Base-by-base conservation (phyloP, 139 green algal species). In the Limnomonas spitsbergensis region DNA sequence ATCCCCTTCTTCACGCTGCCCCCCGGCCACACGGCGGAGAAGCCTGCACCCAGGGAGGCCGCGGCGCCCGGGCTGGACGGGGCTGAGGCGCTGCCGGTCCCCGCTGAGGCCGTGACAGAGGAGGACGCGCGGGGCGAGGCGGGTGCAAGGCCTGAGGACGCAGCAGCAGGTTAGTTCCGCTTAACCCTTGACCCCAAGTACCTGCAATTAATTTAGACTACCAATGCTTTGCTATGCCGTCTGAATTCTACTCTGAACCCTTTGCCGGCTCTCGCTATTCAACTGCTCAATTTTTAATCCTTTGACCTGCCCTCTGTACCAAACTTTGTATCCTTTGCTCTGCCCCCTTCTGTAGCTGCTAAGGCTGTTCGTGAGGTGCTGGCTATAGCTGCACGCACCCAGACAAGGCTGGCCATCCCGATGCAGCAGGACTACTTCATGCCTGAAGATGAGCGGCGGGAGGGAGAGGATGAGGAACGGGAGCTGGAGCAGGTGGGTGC, bases 1-100 rank as follows among this genome's bases (percentile, higher is more conserved):
- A 92, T 99, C 40, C 96, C 96, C 39, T 99, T 94, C 89, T 99
- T 98, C 85, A 91, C 85, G 2, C 87, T 96, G 38, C 96, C 96
- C 2, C 91, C 92, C 0, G 90, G 85, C 69, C 84, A 94, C 84
- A 84, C 71, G 1, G 84, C 91, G 2, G 84, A 83, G 39, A 39
- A 73, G 29, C 34, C 6, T 29, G 61, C 39, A 36, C 73, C 29
- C 26, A 72, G 39, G 27, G 31, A 38, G 47, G 69, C 40, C 32
- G 54, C 34, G 1, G 76, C 29, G 24, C 29, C 52, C 35, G 74
- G 54, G 6, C 4, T 38, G 66, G 40, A 56, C 3, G 66, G 6
- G 7, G 69, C 32, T n/a, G 38, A 75, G 14, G 76, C 47, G n/a
- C 73, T 92, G 73, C 83, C 85, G 32, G 73, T 84, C 7, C 83